These are phyloP conservation scores for Calonectria montana DNA, from an alignment of 2,329 filamentous ascomycete genomes.

Conservation along the genomic window DNA sequence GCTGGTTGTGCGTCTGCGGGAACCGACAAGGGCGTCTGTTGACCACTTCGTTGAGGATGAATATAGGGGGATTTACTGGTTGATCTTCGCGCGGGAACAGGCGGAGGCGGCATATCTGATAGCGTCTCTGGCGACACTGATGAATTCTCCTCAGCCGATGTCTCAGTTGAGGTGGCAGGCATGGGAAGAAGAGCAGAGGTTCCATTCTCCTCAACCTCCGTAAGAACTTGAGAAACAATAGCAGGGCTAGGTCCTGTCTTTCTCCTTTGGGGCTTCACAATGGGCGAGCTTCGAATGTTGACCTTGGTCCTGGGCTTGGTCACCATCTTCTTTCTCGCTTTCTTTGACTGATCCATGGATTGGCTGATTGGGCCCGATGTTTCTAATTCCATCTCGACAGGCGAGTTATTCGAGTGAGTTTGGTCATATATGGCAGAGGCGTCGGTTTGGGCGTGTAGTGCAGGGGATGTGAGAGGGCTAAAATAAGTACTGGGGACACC, in stretches of 20 bases:
- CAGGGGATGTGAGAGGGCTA: constrained; percentile 84
- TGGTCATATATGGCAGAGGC: constrained; percentile 34
- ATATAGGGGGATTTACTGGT: constrained; percentile 76
- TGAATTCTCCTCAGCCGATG: constrained; percentile 70
- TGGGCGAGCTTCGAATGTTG: constrained; percentile 76
- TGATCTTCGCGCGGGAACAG: constrained; percentile 74
- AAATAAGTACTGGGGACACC: constrained; percentile 80
- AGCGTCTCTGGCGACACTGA: constrained; percentile 74
- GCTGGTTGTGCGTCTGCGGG: constrained; percentile 50
- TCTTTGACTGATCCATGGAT: constrained; percentile 63
- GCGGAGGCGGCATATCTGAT: constrained; percentile 75
- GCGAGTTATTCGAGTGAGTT: constrained; percentile 61
- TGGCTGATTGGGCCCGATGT: constrained; percentile 50
- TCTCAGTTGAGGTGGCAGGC: constrained; percentile 59
- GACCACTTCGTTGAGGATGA: constrained; percentile 59
- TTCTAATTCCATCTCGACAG: constrained; percentile 68
- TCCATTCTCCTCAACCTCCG: constrained; percentile 60
- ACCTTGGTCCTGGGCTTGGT: constrained; percentile 63
- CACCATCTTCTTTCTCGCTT: constrained; percentile 63
- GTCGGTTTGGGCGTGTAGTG: constrained; percentile 69
- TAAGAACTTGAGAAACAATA: constrained; percentile 66
- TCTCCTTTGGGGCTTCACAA: constrained; percentile 73
- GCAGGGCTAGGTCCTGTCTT: constrained; percentile 64
- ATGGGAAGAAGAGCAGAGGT: constrained; percentile 53
- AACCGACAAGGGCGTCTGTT: constrained; percentile 37